Percentiles rank a stretch among this genome's conserved stretches.
phyloP scores from a whole-genome alignment of 1,139 yeast species.

The Hanseniaspora uvarum region DNA sequence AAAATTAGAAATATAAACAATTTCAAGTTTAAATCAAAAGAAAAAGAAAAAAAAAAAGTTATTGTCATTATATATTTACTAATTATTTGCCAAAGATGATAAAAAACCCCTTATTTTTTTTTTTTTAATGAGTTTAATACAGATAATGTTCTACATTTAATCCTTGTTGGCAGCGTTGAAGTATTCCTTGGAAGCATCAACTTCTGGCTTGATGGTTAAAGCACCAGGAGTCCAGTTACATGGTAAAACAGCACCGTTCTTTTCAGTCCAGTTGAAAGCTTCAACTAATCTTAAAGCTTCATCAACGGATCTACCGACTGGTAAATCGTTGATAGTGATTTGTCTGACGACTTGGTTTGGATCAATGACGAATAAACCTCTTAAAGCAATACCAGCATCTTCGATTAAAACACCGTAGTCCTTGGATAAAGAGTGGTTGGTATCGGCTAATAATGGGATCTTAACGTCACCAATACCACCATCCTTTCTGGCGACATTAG shows the following conservation, averaged over 20 bases:
- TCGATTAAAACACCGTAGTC: slow-evolving; percentile 96
- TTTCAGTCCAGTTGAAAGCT: slow-evolving; percentile 98
- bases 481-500: slow-evolving; percentile 88
- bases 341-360: slow-evolving; percentile 92
- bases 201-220: slow-evolving; percentile 86
- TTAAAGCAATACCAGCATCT: slow-evolving; percentile 91
- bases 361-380: slow-evolving; percentile 96
- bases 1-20: slow-evolving; percentile 25
- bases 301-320: slow-evolving; percentile 97
- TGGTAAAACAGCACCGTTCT: slow-evolving; percentile 97
- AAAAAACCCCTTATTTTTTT: too few species aligned
- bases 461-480: slow-evolving; percentile 96
- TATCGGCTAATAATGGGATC: slow-evolving; percentile 91
- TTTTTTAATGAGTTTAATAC: too few species aligned
- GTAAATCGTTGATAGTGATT: slow-evolving; percentile 92
- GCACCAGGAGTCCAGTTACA: slow-evolving; percentile 99
- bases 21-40: too few species aligned
- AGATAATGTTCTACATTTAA: too few species aligned
- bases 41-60: not conserved
- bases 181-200: slow-evolving; percentile 72
- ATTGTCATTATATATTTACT: not conserved
- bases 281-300: slow-evolving; percentile 95
- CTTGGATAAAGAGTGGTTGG: slow-evolving; percentile 85
- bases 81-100: not conserved
- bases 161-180: slow-evolving; percentile 46